Evolutionary conservation across 2,329 filamentous ascomycete species (phyloP).

Genomic region (Verticillium nubilum): DNA sequence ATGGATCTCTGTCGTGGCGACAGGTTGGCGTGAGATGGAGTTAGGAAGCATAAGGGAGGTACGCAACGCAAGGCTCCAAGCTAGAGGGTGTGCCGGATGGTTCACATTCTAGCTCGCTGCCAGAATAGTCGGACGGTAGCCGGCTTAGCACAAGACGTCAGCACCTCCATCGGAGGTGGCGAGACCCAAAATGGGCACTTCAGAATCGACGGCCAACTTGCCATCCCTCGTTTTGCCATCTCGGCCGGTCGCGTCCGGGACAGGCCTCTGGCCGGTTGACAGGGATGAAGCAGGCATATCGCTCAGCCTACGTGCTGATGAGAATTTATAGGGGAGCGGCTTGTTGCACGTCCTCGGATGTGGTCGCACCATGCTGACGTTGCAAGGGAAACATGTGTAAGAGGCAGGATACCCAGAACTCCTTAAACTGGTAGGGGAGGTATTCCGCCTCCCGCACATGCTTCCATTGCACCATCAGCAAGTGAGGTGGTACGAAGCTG

Average conservation of each 20-base stretch:
- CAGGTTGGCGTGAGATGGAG: background rate
- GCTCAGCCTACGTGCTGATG: background rate
- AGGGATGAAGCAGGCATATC: background rate
- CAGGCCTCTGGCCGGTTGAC: background rate
- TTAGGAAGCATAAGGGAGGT: background rate
- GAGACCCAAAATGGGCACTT: conserved; percentile 8
- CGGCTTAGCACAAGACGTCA: background rate
- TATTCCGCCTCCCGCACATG: too few species aligned
- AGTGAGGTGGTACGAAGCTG: too few species aligned
- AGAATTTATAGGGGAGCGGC: background rate
- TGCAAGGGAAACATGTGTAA: too few species aligned
- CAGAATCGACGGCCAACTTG: background rate
- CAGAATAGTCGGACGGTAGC: background rate
- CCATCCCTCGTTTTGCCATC: background rate
- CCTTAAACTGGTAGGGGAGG: too few species aligned
- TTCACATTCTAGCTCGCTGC: background rate
- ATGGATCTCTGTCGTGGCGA: background rate
- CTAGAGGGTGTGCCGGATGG: background rate
- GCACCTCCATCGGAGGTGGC: conserved; percentile 5
- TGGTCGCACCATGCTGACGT: background rate
- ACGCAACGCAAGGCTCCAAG: background rate
- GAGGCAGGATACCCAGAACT: too few species aligned
- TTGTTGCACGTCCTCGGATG: background rate
- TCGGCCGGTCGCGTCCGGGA: background rate
- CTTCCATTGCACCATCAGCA: too few species aligned